Evolutionary conservation across 1,139 yeast genomes (phyloP).

Genomic region (Geotrichum klebahnii): DNA sequence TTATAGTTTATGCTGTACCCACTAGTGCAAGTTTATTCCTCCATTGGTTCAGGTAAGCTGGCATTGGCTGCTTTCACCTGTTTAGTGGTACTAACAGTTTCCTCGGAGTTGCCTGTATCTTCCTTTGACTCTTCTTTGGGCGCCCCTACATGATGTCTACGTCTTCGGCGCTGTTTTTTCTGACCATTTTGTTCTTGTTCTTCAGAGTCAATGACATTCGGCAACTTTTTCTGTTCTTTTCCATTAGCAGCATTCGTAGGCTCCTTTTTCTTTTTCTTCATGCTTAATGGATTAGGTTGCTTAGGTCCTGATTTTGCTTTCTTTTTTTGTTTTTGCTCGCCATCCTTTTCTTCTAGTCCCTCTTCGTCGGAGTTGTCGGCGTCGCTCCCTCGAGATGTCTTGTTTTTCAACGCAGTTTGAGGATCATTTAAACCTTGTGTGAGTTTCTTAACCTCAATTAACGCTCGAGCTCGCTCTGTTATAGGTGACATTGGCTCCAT

Average conservation of each 20-base stretch:
- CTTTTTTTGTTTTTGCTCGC: conserved; percentile 29
- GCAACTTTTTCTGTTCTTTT: not conserved
- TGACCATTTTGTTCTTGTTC: no score
- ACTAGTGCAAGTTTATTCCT: not conserved
- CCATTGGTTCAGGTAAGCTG: no score
- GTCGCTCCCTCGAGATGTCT: conserved; percentile 28
- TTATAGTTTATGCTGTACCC: no score
- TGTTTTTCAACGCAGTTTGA: conserved; percentile 39
- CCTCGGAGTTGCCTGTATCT: not conserved
- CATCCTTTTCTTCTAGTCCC: conserved; percentile 34
- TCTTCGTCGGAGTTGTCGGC: conserved; percentile 32
- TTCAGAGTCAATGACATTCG: not conserved
- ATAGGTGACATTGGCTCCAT: conserved; percentile 88
- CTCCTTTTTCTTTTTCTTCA: conserved; percentile 48
- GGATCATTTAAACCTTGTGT: conserved; percentile 70
- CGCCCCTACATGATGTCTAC: conserved; percentile 8
- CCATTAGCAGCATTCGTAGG: not conserved
- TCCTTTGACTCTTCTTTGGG: not conserved
- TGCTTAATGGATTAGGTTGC: conserved; percentile 78
- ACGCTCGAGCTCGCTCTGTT: conserved; percentile 53
- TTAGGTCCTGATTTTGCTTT: conserved; percentile 61
- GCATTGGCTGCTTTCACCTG: not conserved
- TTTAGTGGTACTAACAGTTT: not conserved
- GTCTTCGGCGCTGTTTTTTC: conserved; percentile 14
- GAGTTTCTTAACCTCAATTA: conserved; percentile 62